Conservation (phyloP, 176 grass and related monocot species). For the Bromus sterilis region DNA sequence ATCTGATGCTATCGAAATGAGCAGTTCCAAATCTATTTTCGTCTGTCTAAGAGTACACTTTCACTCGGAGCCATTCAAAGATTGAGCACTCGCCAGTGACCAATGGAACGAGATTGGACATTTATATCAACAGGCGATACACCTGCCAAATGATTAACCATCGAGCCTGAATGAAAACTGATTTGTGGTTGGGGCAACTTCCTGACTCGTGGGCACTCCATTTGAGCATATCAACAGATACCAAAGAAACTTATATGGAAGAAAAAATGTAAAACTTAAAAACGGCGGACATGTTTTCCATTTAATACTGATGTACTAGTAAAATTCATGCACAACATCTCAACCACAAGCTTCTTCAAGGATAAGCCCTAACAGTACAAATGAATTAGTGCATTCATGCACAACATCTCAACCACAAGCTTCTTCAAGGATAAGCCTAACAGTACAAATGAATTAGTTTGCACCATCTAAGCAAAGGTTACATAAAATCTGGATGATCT, state of each 20-base stretch:
- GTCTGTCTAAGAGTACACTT: background rate
- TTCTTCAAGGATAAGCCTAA: background rate
- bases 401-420: background rate
- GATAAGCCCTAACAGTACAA: too few species aligned
- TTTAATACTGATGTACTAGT: too few species aligned
- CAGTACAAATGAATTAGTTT: background rate
- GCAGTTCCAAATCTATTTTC: background rate
- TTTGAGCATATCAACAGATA: background rate
- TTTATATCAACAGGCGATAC: background rate
- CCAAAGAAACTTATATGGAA: background rate
- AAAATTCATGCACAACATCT: background rate
- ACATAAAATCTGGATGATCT: background rate
- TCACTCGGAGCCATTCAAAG: background rate
- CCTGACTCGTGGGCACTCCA: background rate
- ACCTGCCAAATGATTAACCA: background rate
- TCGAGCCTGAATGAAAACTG: too few species aligned
- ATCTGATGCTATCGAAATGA: background rate
- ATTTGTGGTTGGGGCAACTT: background rate
- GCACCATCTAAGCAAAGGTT: background rate
- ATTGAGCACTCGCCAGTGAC: background rate
- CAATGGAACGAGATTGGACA: background rate
- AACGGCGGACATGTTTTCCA: background rate
- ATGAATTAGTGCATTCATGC: too few species aligned
- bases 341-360: background rate
- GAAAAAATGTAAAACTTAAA: background rate